phyloP scores from a whole-genome alignment of 306 rosid species.

The Trifolium pratense region DNA sequence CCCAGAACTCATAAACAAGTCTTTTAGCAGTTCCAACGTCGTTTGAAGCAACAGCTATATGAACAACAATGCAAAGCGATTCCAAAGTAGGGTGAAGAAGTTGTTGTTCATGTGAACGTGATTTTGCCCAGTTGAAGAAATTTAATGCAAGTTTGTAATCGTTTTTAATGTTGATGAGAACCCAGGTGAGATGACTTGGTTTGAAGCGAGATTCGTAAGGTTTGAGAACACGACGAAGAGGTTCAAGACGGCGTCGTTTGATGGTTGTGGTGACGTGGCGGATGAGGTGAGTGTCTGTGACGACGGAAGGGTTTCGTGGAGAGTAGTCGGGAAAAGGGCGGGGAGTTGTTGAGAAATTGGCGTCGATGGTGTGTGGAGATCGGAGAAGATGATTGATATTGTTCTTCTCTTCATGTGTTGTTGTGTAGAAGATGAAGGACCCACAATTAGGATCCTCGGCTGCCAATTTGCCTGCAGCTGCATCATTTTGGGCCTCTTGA shows the following conservation, averaged over 20 bases:
- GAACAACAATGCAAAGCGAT: slow-evolving; percentile 73
- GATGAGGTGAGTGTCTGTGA: slow-evolving; percentile 66
- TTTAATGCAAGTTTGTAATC: slow-evolving; percentile 64
- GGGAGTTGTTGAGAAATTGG: slow-evolving; percentile 42
- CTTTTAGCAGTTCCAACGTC: slow-evolving; percentile 68
- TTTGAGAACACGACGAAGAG: slow-evolving; percentile 64
- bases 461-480: no score
- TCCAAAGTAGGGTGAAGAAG: slow-evolving; percentile 55
- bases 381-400: slow-evolving; percentile 37
- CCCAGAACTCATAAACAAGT: slow-evolving; percentile 66
- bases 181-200: slow-evolving; percentile 72
- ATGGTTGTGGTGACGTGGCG: slow-evolving; percentile 64
- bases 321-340: slow-evolving; percentile 91
- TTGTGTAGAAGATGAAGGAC: slow-evolving; percentile 33
- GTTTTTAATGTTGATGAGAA: slow-evolving; percentile 63
- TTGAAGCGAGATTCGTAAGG: slow-evolving; percentile 63
- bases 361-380: slow-evolving; percentile 27
- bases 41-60: slow-evolving; percentile 66
- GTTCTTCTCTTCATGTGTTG: slow-evolving; percentile 66
- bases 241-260: slow-evolving; percentile 68
- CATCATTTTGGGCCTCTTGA: no score
- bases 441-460: no score
- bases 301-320: slow-evolving; percentile 64
- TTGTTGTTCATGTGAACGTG: slow-evolving; percentile 10
- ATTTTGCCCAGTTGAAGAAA: slow-evolving; percentile 68